phyloP scores from a whole-genome alignment of 345 rosid species.

The Boechera retrofracta region DNA sequence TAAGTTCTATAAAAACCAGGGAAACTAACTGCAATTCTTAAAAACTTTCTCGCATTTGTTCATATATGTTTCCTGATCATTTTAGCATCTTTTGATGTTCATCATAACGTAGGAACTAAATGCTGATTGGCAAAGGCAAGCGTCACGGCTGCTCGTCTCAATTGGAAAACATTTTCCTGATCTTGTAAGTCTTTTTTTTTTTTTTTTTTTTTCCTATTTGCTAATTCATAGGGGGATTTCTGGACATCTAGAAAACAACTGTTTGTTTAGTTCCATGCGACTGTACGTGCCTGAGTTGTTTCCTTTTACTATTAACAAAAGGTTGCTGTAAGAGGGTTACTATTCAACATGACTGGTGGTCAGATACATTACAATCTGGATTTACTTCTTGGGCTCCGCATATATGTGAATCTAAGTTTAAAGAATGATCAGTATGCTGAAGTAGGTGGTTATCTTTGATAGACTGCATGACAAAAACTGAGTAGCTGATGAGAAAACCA shows the following conservation, averaged over 20 bases:
- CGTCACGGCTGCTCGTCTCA: constrained; percentile 82
- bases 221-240: neutral
- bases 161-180: constrained; percentile 93
- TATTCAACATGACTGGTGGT: constrained; percentile 18
- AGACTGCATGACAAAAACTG: constrained; percentile 16
- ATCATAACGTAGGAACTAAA: constrained; percentile 66
- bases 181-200: constrained; percentile 63
- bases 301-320: constrained; percentile 12
- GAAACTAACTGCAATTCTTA: neutral
- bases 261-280: constrained; percentile 28
- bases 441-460: constrained; percentile 36
- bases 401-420: constrained; percentile 25
- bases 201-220: neutral
- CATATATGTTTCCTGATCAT: constrained; percentile 3
- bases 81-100: constrained; percentile 23
- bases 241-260: constrained; percentile 24
- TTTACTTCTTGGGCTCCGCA: constrained; percentile 12
- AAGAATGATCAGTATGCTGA: constrained; percentile 23
- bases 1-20: constrained; percentile 16
- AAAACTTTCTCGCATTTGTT: constrained; percentile 1
- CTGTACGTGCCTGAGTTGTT: constrained; percentile 16
- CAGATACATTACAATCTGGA: constrained; percentile 8
- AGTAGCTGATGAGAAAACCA: constrained; percentile 13
- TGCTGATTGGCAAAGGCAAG: constrained; percentile 96
- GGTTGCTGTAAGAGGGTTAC: constrained; percentile 2